phyloP scores from a whole-genome alignment of 106 monocot species.

The Phalaenopsis equestris region DNA sequence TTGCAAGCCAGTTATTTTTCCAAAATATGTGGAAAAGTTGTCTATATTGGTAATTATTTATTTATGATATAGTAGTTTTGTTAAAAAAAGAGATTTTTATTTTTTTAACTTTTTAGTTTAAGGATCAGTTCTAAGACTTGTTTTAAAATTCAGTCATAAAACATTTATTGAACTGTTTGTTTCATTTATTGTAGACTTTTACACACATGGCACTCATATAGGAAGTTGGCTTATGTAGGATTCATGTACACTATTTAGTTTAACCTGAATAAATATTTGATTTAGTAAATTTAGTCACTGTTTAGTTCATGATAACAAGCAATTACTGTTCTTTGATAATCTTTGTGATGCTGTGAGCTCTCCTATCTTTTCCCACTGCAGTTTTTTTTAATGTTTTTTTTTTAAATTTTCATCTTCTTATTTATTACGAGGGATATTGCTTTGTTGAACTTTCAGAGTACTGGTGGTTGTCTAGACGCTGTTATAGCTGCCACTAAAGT shows the following conservation, averaged over 20 bases:
- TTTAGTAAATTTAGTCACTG: background rate
- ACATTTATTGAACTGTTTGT: background rate
- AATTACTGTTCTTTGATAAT: background rate
- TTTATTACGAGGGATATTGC: background rate
- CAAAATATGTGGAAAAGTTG: too few relatives aligned
- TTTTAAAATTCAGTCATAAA: background rate
- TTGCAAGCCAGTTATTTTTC: too few relatives aligned
- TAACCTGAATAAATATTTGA: background rate
- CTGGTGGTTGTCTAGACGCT: conserved; percentile 68
- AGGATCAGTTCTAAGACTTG: background rate
- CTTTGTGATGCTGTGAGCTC: background rate
- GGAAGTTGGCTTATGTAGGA: background rate
- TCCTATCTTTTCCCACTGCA: background rate
- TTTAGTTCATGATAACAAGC: background rate
- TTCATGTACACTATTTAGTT: background rate
- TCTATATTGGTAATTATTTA: too few relatives aligned
- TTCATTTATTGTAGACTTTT: background rate
- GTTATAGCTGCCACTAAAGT: conserved; percentile 80
- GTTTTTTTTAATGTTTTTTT: background rate
- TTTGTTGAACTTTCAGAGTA: conserved; percentile 21
- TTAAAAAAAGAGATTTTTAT: too few relatives aligned
- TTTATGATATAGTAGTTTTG: too few relatives aligned
- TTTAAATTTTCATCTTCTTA: background rate
- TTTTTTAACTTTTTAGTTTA: too few relatives aligned
- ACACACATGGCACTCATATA: background rate